Percentiles rank a stretch among this genome's conserved stretches.
phyloP scores from a whole-genome alignment of 805 yeast genomes.

The Candida michaelii region DNA sequence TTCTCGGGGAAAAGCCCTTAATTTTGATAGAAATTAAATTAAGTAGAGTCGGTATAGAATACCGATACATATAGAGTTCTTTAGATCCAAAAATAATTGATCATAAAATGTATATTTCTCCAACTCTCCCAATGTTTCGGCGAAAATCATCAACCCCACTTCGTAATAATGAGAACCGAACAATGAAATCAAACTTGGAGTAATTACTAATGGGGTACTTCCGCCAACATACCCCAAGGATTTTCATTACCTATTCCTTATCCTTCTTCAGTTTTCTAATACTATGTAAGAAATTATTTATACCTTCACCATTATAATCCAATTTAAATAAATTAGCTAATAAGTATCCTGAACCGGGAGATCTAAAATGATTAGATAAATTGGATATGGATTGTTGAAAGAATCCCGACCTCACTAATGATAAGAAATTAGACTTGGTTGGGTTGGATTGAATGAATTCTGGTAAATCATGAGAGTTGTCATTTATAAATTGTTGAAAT shows the following conservation, averaged over 20 bases:
- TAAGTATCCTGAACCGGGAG: slow-evolving; percentile 47
- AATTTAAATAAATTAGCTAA: slow-evolving; percentile 50
- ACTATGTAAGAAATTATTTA: slow-evolving; percentile 48
- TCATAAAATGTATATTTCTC: no score
- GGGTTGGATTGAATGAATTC: slow-evolving; percentile 31
- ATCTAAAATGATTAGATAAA: slow-evolving; percentile 43
- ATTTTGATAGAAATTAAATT: no score
- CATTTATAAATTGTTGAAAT: slow-evolving; percentile 27
- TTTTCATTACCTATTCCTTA: not conserved
- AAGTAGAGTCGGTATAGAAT: no score
- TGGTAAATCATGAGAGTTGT: slow-evolving; percentile 37
- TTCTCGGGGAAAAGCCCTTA: no score
- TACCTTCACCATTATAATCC: slow-evolving; percentile 55
- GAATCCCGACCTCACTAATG: slow-evolving; percentile 49
- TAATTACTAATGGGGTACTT: no score
- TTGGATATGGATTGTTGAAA: slow-evolving; percentile 44
- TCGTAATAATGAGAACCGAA: no score
- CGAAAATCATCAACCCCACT: no score
- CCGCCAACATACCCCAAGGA: no score
- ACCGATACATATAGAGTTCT: no score
- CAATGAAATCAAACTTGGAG: no score
- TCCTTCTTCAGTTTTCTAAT: slow-evolving; percentile 25
- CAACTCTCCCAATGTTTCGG: no score
- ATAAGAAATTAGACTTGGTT: slow-evolving; percentile 37
- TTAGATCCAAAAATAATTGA: no score